Conservation (phyloP, 305 asterid species). For the Solanum chacoense region DNA sequence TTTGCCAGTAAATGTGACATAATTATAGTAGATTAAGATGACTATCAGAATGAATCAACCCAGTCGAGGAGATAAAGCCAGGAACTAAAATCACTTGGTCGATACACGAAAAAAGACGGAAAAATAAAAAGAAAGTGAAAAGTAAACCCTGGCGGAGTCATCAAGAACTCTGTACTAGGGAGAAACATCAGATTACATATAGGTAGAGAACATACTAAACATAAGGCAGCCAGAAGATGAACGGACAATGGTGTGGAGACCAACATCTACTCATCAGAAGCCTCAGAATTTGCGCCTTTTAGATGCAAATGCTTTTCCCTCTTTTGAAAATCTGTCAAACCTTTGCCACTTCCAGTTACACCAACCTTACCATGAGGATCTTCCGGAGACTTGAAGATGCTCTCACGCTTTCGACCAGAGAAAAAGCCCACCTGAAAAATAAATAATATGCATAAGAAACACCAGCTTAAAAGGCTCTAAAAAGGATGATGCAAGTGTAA, state of each 20-base stretch:
- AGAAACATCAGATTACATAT: constrained; percentile 1
- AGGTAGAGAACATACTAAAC: background rate
- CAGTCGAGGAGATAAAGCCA: background rate
- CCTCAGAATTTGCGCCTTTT: constrained; percentile 71
- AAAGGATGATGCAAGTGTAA: background rate
- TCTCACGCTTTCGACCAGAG: constrained; percentile 96
- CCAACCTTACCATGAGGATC: constrained; percentile 96
- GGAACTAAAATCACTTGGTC: background rate
- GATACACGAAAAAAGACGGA: background rate
- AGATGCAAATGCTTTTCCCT: constrained; percentile 95
- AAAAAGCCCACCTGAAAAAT: constrained; percentile 70
- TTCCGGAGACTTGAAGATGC: constrained; percentile 94
- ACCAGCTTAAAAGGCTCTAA: background rate
- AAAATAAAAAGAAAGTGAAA: background rate
- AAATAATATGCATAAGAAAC: background rate
- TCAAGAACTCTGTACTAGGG: background rate
- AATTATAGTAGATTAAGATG: background rate
- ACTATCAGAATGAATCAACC: background rate
- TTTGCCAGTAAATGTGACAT: background rate
- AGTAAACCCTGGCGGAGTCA: background rate
- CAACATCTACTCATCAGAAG: constrained; percentile 39
- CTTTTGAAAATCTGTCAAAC: constrained; percentile 89
- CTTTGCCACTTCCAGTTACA: constrained; percentile 96
- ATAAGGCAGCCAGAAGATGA: background rate
- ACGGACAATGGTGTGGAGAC: background rate